A percentile compares a stretch with the other conserved stretches of the same genome.
Evolutionary conservation across 2,329 filamentous ascomycete genomes (phyloP).

Genomic region (Monosporascus sp.): DNA sequence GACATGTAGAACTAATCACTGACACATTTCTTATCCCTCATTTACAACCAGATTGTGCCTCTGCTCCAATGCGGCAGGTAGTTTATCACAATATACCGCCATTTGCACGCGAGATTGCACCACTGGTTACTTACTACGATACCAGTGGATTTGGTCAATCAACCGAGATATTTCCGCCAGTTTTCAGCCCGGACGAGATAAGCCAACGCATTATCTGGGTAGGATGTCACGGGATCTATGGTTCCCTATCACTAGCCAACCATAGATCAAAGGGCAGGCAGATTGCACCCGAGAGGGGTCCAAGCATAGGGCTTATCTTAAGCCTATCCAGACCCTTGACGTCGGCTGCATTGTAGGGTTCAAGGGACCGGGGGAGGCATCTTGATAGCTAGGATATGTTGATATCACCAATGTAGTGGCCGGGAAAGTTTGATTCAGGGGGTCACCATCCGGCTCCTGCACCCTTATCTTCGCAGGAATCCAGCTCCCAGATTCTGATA

Average conservation of each 20-base stretch:
- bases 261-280: neutral
- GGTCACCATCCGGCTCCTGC: neutral
- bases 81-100: conserved; percentile 1
- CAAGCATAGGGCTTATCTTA: neutral
- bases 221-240: neutral
- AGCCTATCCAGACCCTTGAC: neutral
- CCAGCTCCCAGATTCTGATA: no score
- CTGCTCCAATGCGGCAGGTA: conserved; percentile 15
- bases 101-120: neutral
- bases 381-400: neutral
- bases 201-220: neutral
- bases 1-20: neutral
- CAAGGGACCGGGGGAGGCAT: neutral
- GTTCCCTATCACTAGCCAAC: neutral
- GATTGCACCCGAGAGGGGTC: neutral
- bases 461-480: neutral
- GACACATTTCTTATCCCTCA: neutral
- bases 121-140: neutral
- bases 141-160: neutral
- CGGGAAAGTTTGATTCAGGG: neutral
- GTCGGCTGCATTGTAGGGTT: neutral
- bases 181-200: neutral
- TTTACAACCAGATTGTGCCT: conserved; percentile 8
- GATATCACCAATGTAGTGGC: neutral
- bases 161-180: no score